Percentiles rank a stretch among this genome's conserved stretches.
Evolutionary conservation across 1,284 basidiomycete genomes (phyloP).

Genomic region (Cystobasidium pallidum): DNA sequence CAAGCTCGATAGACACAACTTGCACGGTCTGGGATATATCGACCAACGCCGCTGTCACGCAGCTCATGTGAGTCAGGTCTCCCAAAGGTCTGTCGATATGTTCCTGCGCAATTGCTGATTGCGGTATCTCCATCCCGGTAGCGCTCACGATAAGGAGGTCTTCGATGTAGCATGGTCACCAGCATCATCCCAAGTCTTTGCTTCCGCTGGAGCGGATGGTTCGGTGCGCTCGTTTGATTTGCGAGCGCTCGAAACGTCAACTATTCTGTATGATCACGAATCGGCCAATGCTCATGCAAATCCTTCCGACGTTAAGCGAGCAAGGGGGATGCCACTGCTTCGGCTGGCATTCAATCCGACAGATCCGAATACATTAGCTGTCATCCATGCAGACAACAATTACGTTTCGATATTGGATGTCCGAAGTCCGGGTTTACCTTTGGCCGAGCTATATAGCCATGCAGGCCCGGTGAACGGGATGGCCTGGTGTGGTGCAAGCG

Average conservation of each 20-base stretch:
- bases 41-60: constrained; percentile 91
- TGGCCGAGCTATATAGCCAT: constrained; percentile 84
- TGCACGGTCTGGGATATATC: constrained; percentile 82
- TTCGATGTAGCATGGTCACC: constrained; percentile 70
- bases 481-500: constrained; percentile 66
- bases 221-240: constrained; percentile 95
- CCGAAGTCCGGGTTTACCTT: constrained; percentile 88
- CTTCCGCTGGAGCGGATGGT: constrained; percentile 96
- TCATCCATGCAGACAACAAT: constrained; percentile 83
- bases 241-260: constrained; percentile 93
- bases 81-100: no score
- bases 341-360: constrained; percentile 83
- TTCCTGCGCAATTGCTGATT: background rate
- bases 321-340: constrained; percentile 67
- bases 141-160: constrained; percentile 97
- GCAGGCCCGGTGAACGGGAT: constrained; percentile 75
- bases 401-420: constrained; percentile 91
- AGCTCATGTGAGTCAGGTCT: constrained; percentile 59
- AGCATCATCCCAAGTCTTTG: constrained; percentile 95
- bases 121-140: constrained; percentile 60
- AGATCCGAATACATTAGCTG: constrained; percentile 89
- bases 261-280: constrained; percentile 95
- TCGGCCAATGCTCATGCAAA: constrained; percentile 43
- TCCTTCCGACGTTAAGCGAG: constrained; percentile 61
- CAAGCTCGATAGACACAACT: constrained; percentile 82